Evolutionary conservation across 495 filamentous ascomycete genomes (phyloP).

Genomic region (Annulohypoxylon moriforme): DNA sequence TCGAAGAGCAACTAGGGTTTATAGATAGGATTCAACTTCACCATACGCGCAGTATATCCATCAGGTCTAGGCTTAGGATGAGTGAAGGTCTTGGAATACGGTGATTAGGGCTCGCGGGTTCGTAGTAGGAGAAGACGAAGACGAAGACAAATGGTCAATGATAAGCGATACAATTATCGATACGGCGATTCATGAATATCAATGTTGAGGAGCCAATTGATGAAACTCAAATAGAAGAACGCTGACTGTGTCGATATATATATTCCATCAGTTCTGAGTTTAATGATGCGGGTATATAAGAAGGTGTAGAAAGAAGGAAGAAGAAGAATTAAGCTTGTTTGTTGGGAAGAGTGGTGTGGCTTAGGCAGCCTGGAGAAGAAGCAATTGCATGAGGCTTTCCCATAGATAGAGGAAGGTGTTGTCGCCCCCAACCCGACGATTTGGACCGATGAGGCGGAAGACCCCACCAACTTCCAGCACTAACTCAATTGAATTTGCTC

Average conservation of each 20-base stretch:
- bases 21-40: conserved; percentile 5
- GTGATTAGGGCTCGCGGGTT: not conserved
- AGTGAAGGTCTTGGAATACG: not conserved
- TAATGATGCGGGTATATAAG: not conserved
- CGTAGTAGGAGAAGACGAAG: not conserved
- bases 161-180: not conserved
- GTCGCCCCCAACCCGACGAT: conserved; percentile 22
- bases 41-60: conserved; percentile 17
- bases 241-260: not conserved
- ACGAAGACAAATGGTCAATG: not conserved
- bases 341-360: conserved; percentile 24
- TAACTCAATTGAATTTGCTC: not conserved
- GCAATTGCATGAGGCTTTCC: not conserved
- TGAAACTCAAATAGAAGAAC: not conserved
- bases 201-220: not conserved
- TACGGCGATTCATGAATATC: not conserved
- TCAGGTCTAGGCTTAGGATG: conserved; percentile 3
- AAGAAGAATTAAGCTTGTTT: conserved; percentile 6
- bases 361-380: conserved; percentile 10
- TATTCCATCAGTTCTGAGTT: not conserved
- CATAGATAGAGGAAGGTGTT: not conserved
- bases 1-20: not conserved
- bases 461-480: conserved; percentile 14
- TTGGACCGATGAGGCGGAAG: conserved; percentile 26
- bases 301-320: not conserved